A percentile compares a stretch with the other conserved stretches of the same genome.
phyloP scores from a whole-genome alignment of 2,329 filamentous ascomycete genomes.

The Paracamarosporium sp. region DNA sequence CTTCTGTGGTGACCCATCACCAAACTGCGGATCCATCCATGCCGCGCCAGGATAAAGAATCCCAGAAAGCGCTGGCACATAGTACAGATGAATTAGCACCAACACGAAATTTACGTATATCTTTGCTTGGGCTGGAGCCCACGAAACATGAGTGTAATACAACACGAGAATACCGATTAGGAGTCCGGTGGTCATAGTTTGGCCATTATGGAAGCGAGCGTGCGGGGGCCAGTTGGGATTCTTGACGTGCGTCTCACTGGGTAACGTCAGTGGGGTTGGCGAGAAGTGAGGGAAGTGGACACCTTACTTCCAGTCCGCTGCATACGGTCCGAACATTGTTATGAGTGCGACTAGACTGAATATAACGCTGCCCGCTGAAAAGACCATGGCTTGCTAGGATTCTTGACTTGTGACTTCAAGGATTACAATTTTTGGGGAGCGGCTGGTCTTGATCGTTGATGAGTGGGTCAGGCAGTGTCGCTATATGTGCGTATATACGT shows the following conservation, averaged over 20 bases:
- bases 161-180: conserved; percentile 44
- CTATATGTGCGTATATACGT: too few species aligned
- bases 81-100: conserved; percentile 53
- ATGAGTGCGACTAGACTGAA: conserved; percentile 33
- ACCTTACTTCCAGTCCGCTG: conserved; percentile 41
- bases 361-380: neutral
- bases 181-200: conserved; percentile 58
- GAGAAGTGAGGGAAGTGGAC: neutral
- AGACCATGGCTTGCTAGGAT: neutral
- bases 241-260: conserved; percentile 50
- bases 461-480: too few species aligned
- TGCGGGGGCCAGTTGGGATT: conserved; percentile 60
- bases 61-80: conserved; percentile 51
- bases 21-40: conserved; percentile 55
- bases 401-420: neutral
- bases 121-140: neutral
- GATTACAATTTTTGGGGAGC: neutral
- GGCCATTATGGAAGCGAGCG: conserved; percentile 61
- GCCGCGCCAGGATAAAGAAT: conserved; percentile 55
- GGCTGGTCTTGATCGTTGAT: neutral
- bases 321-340: conserved; percentile 41
- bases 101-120: conserved; percentile 15
- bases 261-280: neutral
- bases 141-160: conserved; percentile 37
- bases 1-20: conserved; percentile 2